Evolutionary conservation across 345 rosid genomes (phyloP).

Genomic region (Excoecaria cochinchinensis): DNA sequence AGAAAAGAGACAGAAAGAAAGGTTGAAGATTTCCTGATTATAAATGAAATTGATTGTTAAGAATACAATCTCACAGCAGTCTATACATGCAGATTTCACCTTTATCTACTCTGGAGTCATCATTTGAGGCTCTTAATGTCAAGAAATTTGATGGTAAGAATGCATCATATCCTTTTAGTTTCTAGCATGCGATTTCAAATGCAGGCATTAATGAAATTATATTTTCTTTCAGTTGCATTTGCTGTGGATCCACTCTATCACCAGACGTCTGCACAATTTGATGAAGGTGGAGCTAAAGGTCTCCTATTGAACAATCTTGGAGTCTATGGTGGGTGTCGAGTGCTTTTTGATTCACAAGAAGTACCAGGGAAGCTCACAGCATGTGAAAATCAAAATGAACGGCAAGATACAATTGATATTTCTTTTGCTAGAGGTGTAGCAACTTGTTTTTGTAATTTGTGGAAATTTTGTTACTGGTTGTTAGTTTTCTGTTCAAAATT

Average conservation of each 20-base stretch:
- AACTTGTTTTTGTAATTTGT: constrained; percentile 7
- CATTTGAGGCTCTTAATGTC: constrained; percentile 81
- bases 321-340: constrained; percentile 80
- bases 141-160: constrained; percentile 84
- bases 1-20: constrained; percentile 72
- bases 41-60: neutral
- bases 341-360: constrained; percentile 89
- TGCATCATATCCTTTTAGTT: constrained; percentile 18
- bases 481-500: neutral
- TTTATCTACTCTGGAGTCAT: constrained; percentile 71
- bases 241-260: constrained; percentile 95
- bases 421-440: constrained; percentile 71
- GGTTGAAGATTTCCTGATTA: constrained; percentile 39
- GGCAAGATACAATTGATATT: constrained; percentile 61
- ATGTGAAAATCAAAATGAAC: constrained; percentile 45
- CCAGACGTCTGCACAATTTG: constrained; percentile 96
- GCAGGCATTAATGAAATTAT: constrained; percentile 16
- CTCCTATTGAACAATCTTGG: constrained; percentile 87
- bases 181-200: constrained; percentile 18
- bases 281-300: constrained; percentile 97
- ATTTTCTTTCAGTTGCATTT: constrained; percentile 67
- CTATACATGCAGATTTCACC: constrained; percentile 74
- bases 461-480: neutral
- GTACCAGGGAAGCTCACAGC: constrained; percentile 69
- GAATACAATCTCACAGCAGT: constrained; percentile 27